Evolutionary conservation across 2,329 filamentous ascomycete species (phyloP).

Genomic region (Cladosporium sp.): DNA sequence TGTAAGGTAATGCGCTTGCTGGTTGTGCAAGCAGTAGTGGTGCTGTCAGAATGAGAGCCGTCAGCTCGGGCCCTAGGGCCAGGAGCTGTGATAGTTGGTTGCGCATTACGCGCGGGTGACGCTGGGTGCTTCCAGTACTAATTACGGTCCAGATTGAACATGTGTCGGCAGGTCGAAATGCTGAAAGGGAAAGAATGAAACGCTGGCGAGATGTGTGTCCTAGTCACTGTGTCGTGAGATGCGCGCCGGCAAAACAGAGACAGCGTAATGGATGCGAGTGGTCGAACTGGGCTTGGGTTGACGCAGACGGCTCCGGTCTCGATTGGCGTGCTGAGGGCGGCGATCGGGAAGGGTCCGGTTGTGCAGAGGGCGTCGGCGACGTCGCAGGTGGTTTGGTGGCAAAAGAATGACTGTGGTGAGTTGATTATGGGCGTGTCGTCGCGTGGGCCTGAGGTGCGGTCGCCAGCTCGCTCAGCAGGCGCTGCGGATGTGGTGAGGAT

Average conservation of each 20-base stretch:
- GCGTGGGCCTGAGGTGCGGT: neutral
- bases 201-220: neutral
- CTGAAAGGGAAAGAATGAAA: conserved; percentile 3
- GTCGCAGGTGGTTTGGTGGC: neutral
- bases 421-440: conserved; percentile 3
- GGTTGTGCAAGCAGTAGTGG: conserved; percentile 19
- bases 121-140: neutral
- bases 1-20: conserved; percentile 18
- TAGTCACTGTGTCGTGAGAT: neutral
- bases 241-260: neutral
- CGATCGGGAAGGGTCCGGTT: conserved; percentile 1
- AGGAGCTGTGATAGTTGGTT: conserved; percentile 29
- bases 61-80: conserved; percentile 33
- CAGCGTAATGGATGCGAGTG: neutral
- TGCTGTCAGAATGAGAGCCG: conserved; percentile 27
- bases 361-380: neutral
- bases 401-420: conserved; percentile 13
- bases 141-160: conserved; percentile 4
- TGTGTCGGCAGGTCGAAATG: neutral
- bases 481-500: conserved; percentile 4
- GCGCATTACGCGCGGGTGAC: conserved; percentile 23
- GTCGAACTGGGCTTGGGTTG: neutral
- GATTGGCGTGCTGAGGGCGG: conserved; percentile 1
- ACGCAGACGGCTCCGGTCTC: conserved; percentile 9
- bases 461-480: conserved; percentile 3